phyloP scores from a whole-genome alignment of 176 grass and related monocot species.

The Lolium perenne region DNA sequence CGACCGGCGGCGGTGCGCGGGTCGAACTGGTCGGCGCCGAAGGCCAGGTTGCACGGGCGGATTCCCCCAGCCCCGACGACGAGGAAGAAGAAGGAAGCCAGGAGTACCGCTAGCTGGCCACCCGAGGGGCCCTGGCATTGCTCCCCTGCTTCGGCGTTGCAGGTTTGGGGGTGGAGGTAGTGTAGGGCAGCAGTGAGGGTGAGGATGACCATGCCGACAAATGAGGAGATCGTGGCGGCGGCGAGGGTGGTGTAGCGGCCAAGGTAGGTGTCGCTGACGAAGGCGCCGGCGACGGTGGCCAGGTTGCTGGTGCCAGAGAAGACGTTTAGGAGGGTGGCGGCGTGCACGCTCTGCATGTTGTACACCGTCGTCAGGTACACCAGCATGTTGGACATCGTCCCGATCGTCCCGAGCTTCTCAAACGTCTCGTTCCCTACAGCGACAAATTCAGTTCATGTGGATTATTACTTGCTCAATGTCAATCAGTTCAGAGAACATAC shows the following conservation, averaged over 20 bases:
- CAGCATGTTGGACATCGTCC: slow-evolving; percentile 67
- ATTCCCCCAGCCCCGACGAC: slow-evolving; percentile 75
- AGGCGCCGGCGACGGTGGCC: slow-evolving; percentile 65
- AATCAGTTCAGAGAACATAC: too few species aligned
- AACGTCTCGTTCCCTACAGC: slow-evolving; percentile 77
- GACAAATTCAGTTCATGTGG: not conserved
- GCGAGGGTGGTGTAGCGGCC: slow-evolving; percentile 80
- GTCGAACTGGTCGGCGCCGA: slow-evolving; percentile 85
- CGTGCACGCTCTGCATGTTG: slow-evolving; percentile 55
- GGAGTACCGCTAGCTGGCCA: slow-evolving; percentile 53
- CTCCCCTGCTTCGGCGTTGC: not conserved
- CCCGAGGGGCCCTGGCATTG: slow-evolving; percentile 8
- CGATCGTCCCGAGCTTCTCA: slow-evolving; percentile 79
- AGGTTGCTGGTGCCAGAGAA: slow-evolving; percentile 67
- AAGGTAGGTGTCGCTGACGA: slow-evolving; percentile 75
- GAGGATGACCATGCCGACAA: slow-evolving; percentile 76
- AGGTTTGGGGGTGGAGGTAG: slow-evolving; percentile 36
- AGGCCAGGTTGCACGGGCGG: slow-evolving; percentile 76
- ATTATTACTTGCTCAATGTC: too few species aligned
- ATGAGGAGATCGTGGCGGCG: slow-evolving; percentile 53
- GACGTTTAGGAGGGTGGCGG: slow-evolving; percentile 56
- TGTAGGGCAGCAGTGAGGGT: slow-evolving; percentile 65
- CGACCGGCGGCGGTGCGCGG: slow-evolving; percentile 36
- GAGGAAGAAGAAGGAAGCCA: slow-evolving; percentile 51
- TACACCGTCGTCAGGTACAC: slow-evolving; percentile 84